phyloP scores from a whole-genome alignment of 176 grass and related monocot genomes.

The Aegilops tauschii region DNA sequence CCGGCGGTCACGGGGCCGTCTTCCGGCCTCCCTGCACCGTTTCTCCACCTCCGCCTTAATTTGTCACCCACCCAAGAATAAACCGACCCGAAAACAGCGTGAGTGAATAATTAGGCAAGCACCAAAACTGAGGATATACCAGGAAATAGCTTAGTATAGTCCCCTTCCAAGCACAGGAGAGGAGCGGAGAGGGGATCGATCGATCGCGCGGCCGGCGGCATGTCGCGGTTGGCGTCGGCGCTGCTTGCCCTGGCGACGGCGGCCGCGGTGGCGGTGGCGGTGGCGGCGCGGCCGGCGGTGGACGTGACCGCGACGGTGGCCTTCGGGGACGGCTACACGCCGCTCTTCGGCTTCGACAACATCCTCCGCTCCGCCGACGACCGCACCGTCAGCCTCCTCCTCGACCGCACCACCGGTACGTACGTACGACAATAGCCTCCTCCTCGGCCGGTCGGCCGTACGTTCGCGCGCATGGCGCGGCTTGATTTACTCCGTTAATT shows the following conservation, averaged over 20 bases:
- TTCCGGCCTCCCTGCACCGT: background rate
- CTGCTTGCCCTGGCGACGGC: background rate
- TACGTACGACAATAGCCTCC: background rate
- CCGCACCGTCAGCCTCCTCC: slow-evolving; percentile 74
- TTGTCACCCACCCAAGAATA: background rate
- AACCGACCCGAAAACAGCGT: background rate
- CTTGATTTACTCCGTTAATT: background rate
- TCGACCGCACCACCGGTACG: slow-evolving; percentile 71
- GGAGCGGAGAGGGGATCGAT: background rate
- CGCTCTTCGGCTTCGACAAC: slow-evolving; percentile 59
- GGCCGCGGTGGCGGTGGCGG: background rate
- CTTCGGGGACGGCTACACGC: background rate
- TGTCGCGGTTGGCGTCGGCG: background rate
- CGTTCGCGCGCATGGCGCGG: background rate
- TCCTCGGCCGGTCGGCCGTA: background rate
- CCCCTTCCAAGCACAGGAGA: background rate
- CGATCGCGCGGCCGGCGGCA: background rate
- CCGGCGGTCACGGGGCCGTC: background rate
- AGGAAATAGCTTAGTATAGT: background rate
- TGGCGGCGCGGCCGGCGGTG: background rate
- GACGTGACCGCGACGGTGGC: background rate
- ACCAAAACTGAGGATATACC: background rate
- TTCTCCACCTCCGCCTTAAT: background rate
- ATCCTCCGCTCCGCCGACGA: slow-evolving; percentile 58
- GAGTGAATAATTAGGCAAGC: background rate